Evolutionary conservation across 2,329 filamentous ascomycete species (phyloP), one percentile per base, ranked within the genome.

Genomic region (Ophiocordyceps camponoti-saundersi): DNA sequence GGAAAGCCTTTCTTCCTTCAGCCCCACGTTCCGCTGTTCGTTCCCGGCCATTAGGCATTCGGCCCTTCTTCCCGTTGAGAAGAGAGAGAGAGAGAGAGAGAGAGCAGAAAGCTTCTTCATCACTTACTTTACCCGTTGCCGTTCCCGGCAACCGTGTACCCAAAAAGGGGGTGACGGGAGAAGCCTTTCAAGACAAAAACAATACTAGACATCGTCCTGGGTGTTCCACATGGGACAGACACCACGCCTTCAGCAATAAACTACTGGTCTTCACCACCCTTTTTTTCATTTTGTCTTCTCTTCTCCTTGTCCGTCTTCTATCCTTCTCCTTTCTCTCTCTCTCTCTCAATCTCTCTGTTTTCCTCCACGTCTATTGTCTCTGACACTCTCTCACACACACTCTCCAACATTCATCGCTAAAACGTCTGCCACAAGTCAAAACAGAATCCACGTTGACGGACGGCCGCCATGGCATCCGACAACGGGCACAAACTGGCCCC

Each of bases 401-500:
- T 21, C n/a, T 26, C 11, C 22, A 18, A 29, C 1, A 11, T 20
- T 11, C n/a, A 22, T 6, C 10, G 36, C 13, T 23, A 16, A 22
- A 13, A 15, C 34, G 18, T 40, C 22, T n/a, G n/a, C n/a, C n/a
- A n/a, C n/a, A n/a, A 26, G 23, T 26, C 4, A 26, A 26, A 26
- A 26, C 23, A 26, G 8, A 4, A 26, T 5, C 23, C 4, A 26
- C 23, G 8, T 29, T 11, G 26, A 21, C 23, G 39, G 23, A 42
- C 32, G 30, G 30, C 34, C 47, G 43, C 20, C 20, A 52, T 49
- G 42, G 44, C 46, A n/a, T 46, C 47, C 30, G 39, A 48, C 16
- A 45, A 41, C 15, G 41, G 47, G 20, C 36, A n/a, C 5, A 44
- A 23, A 45, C 42, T 30, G 39, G 44, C 21, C 13, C 67, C 67